Evolutionary conservation across 129 eudicot species (phyloP).

Genomic region (Heracleum sosnowskyi): DNA sequence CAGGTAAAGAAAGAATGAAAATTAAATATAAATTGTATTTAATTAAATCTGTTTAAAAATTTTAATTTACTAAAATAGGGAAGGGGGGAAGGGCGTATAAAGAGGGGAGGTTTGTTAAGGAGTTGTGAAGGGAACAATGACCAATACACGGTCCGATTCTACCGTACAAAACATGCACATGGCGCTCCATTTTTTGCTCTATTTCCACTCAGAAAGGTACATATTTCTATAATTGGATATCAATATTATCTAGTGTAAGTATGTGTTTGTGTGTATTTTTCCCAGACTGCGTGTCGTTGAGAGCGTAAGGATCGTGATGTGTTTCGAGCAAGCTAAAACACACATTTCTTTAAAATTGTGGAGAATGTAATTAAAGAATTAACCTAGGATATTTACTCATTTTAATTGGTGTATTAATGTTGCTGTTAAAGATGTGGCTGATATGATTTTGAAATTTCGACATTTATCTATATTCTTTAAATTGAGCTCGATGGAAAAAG

Average conservation of each 20-base stretch:
- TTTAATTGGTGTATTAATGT: neutral
- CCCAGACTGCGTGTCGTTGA: neutral
- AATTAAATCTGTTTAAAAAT: no score
- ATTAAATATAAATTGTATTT: no score
- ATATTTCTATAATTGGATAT: neutral
- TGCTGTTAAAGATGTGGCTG: neutral
- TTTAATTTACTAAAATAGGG: no score
- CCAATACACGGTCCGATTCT: neutral
- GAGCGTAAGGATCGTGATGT: conserved; percentile 3
- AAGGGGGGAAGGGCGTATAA: neutral
- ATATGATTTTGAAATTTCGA: neutral
- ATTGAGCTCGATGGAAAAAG: neutral
- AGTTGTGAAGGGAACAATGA: neutral
- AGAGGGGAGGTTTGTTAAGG: neutral
- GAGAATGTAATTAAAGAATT: neutral
- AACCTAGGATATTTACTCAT: no score
- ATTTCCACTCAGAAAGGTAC: neutral
- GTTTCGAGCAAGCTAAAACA: neutral
- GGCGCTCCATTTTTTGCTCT: neutral
- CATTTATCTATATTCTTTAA: neutral
- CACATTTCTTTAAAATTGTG: neutral
- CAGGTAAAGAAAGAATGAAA: neutral
- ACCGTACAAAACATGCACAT: neutral
- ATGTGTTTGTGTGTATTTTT: neutral
- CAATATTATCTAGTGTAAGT: neutral